Evolutionary conservation across 805 yeast species (phyloP).

Genomic region (Candida nemodendra): DNA sequence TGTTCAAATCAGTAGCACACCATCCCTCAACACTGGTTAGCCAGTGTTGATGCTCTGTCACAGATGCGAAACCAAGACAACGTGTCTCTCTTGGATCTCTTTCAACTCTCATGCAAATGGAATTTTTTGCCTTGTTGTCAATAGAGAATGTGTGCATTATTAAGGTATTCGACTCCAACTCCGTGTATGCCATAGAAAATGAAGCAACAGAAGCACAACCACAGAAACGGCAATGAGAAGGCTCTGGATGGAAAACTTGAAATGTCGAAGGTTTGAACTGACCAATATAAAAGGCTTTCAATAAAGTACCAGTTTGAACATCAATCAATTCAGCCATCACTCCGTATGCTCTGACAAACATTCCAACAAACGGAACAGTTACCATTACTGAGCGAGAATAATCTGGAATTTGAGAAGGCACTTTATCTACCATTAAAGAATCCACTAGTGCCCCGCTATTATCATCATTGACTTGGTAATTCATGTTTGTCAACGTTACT

Average conservation of each 20-base stretch:
- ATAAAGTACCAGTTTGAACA: constrained; percentile 71
- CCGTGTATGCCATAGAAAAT: constrained; percentile 70
- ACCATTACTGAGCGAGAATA: constrained; percentile 38
- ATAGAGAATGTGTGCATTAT: constrained; percentile 73
- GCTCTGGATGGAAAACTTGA: constrained; percentile 75
- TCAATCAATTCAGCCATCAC: constrained; percentile 66
- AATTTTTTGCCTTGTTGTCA: constrained; percentile 72
- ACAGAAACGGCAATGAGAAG: constrained; percentile 87
- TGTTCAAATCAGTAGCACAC: constrained; percentile 76
- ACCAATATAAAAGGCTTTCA: constrained; percentile 61
- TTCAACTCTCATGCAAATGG: constrained; percentile 83
- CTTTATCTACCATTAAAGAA: not conserved
- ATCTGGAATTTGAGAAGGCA: constrained; percentile 5
- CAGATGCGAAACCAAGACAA: constrained; percentile 81
- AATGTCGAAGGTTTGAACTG: constrained; percentile 59
- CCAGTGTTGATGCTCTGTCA: constrained; percentile 68
- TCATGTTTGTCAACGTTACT: constrained; percentile 9
- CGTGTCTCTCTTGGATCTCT: constrained; percentile 91
- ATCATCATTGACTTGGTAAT: not conserved
- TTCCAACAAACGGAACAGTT: constrained; percentile 68
- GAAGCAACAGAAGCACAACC: constrained; percentile 82
- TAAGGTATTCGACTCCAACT: constrained; percentile 51
- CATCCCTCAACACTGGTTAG: constrained; percentile 67
- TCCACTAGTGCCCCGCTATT: not conserved
- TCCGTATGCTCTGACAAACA: constrained; percentile 61